phyloP scores from a whole-genome alignment of 495 filamentous ascomycete species.

The Pseudomonodictys pantanalensis region DNA sequence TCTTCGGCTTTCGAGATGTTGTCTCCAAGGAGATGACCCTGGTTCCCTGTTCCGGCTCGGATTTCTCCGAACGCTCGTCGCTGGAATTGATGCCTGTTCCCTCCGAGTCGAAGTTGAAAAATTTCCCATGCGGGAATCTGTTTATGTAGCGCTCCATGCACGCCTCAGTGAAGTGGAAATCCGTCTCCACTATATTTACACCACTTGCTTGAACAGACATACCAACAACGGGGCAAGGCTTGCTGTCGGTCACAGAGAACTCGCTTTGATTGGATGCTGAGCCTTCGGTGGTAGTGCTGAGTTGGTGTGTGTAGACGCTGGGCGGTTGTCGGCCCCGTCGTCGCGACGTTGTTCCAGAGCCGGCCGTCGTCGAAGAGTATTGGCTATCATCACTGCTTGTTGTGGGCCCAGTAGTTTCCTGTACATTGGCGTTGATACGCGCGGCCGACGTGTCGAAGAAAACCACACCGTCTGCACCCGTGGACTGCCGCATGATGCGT shows the following conservation, averaged over 20 bases:
- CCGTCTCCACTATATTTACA: not conserved
- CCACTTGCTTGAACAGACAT: not conserved
- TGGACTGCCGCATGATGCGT: slow-evolving; percentile 55
- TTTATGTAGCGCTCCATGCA: slow-evolving; percentile 14
- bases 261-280: not conserved
- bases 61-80: not conserved
- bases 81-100: slow-evolving; percentile 8
- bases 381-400: not conserved
- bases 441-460: slow-evolving; percentile 40
- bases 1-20: not conserved
- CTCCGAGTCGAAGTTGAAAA: slow-evolving; percentile 23
- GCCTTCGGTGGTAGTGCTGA: not conserved
- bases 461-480: slow-evolving; percentile 55
- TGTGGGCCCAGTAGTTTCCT: not conserved
- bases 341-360: not conserved
- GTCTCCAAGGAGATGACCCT: not conserved
- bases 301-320: not conserved
- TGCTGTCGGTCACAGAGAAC: not conserved
- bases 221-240: not conserved
- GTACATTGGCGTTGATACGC: not conserved
- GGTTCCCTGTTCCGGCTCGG: not conserved
- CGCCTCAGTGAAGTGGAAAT: slow-evolving; percentile 13
- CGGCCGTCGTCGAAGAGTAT: not conserved
- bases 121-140: slow-evolving; percentile 17
- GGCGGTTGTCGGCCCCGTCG: not conserved